These are phyloP conservation scores for Takashimella koratensis DNA, from an alignment of 1,284 basidiomycete species.

Conservation along the genomic window DNA sequence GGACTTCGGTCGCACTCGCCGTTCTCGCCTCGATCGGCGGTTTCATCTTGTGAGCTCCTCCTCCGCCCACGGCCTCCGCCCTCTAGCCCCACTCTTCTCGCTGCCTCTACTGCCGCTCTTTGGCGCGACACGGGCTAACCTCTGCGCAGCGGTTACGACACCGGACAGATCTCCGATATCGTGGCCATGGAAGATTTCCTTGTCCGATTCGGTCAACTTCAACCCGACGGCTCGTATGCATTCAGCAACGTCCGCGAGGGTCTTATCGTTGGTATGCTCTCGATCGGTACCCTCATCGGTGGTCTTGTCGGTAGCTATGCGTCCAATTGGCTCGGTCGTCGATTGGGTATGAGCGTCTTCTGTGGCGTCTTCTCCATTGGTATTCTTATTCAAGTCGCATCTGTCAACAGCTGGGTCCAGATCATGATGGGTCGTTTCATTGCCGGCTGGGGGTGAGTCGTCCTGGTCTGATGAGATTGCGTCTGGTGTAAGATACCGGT, in stretches of 20 bases:
- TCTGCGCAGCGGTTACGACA: constrained; percentile 55
- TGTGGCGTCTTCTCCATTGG: constrained; percentile 63
- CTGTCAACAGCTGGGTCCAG: constrained; percentile 11
- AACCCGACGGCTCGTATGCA: constrained; percentile 51
- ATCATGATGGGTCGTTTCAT: constrained; percentile 60
- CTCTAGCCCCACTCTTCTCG: no score
- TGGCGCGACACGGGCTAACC: no score
- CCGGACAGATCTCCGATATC: constrained; percentile 73
- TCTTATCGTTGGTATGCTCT: constrained; percentile 66
- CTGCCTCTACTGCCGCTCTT: no score
- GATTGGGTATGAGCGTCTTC: constrained; percentile 66
- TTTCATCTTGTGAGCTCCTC: constrained; percentile 57
- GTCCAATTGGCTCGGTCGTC: constrained; percentile 65
- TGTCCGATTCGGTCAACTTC: constrained; percentile 12
- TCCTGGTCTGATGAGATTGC: no score
- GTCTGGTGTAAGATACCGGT: neutral
- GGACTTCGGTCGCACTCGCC: constrained; percentile 1
- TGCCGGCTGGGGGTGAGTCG: constrained; percentile 48
- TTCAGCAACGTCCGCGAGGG: constrained; percentile 57
- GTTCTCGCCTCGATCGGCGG: constrained; percentile 28
- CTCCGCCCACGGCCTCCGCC: neutral
- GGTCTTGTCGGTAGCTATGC: constrained; percentile 59
- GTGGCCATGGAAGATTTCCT: constrained; percentile 59
- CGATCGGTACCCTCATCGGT: constrained; percentile 59
- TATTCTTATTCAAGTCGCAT: constrained; percentile 55